These are phyloP conservation scores for Sergeia podlipaevii DNA, from an alignment of 208 protist species.

Conservation along the genomic window DNA sequence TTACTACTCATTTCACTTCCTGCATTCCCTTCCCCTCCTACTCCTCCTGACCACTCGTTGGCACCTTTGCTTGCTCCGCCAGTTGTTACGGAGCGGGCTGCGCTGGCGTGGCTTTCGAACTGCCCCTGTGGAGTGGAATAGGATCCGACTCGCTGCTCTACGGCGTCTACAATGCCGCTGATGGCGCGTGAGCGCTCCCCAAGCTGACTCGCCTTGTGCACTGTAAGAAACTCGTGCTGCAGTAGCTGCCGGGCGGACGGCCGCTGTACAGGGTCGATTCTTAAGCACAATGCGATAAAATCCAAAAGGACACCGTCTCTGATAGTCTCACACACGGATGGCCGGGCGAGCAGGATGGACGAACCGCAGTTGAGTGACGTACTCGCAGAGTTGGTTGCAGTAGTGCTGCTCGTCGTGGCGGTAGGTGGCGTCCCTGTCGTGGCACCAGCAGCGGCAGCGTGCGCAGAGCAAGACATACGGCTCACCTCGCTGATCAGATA, in stretches of 20 bases:
- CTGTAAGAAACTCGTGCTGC: conserved; percentile 9
- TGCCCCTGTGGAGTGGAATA: neutral
- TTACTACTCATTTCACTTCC: too few relatives aligned
- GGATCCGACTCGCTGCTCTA: neutral
- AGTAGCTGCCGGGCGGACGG: conserved; percentile 3
- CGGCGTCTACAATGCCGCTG: conserved; percentile 11
- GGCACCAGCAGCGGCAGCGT: neutral
- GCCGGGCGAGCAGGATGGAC: too few relatives aligned
- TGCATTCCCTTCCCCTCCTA: too few relatives aligned
- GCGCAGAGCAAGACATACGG: neutral
- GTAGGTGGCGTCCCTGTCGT: too few relatives aligned
- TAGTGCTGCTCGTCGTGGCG: too few relatives aligned
- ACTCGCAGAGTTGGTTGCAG: too few relatives aligned
- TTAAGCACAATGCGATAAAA: conserved; percentile 1
- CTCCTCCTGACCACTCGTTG: too few relatives aligned
- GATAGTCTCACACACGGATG: too few relatives aligned
- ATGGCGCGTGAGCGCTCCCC: conserved; percentile 12
- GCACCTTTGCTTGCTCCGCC: too few relatives aligned
- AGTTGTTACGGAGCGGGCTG: too few relatives aligned
- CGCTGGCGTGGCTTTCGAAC: neutral
- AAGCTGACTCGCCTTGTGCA: neutral
- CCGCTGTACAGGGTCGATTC: neutral
- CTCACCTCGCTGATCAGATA: neutral
- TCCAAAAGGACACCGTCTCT: conserved; percentile 5
- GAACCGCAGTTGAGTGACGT: too few relatives aligned